phyloP scores from a whole-genome alignment of 306 rosid genomes.

The Prunus campanulata region DNA sequence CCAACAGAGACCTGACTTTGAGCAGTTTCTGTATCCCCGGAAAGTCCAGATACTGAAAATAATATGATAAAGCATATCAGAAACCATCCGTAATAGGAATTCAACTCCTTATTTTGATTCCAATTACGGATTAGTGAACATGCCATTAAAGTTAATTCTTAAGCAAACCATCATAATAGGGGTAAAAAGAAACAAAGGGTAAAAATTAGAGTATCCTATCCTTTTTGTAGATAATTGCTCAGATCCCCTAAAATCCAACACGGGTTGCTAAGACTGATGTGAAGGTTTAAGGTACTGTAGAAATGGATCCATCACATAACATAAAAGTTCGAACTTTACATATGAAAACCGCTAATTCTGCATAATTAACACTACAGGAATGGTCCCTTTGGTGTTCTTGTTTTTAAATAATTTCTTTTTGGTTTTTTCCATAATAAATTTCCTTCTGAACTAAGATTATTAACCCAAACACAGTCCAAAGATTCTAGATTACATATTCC shows the following conservation, averaged over 20 bases:
- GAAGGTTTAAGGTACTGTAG: background rate
- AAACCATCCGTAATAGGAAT: too few relatives aligned
- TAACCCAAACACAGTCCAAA: background rate
- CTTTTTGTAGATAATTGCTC: background rate
- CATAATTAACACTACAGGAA: background rate
- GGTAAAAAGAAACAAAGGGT: too few relatives aligned
- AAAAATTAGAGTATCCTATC: background rate
- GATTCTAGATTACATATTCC: background rate
- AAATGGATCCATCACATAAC: background rate
- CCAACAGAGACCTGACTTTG: conserved; percentile 75
- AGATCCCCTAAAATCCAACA: background rate
- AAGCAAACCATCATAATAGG: background rate
- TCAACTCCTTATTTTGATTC: too few relatives aligned
- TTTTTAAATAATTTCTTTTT: background rate
- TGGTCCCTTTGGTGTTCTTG: background rate
- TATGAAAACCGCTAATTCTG: background rate
- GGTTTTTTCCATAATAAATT: background rate
- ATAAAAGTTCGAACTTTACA: background rate
- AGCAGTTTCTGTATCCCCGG: conserved; percentile 52
- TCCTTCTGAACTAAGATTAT: background rate
- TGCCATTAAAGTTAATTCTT: background rate
- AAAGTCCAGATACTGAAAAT: conserved; percentile 62
- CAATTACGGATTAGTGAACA: too few relatives aligned
- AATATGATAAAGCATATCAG: conserved; percentile 5
- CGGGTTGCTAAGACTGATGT: background rate